phyloP scores from a whole-genome alignment of 495 filamentous ascomycete genomes.

The Penicillium bovifimosum region DNA sequence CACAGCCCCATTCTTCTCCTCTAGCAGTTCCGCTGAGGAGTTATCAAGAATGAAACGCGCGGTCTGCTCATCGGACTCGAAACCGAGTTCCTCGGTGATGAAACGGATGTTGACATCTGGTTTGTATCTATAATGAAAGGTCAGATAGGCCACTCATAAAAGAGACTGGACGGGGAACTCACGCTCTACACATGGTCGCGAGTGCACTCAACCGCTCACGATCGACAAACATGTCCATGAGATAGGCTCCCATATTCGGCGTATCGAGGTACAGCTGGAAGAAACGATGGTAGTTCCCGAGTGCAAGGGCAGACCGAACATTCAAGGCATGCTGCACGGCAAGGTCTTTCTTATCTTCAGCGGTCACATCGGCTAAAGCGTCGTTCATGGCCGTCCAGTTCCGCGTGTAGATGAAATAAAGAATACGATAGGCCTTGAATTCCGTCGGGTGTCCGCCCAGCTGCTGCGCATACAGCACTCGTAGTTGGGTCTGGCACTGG shows the following conservation, averaged over 20 bases:
- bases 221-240: slow-evolving; percentile 97
- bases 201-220: slow-evolving; percentile 89
- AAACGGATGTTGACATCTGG: slow-evolving; percentile 82
- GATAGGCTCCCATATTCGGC: slow-evolving; percentile 95
- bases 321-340: slow-evolving; percentile 88
- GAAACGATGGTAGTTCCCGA: slow-evolving; percentile 95
- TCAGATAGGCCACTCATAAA: slow-evolving; percentile 26
- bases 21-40: slow-evolving; percentile 66
- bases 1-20: slow-evolving; percentile 69
- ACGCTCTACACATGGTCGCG: slow-evolving; percentile 89
- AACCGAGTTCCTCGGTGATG: slow-evolving; percentile 91
- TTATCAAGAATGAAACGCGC: slow-evolving; percentile 81
- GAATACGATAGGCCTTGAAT: slow-evolving; percentile 99
- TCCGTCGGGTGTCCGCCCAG: slow-evolving; percentile 87
- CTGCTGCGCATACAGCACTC: slow-evolving; percentile 78
- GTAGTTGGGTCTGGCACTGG: slow-evolving; percentile 98
- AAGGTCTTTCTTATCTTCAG: slow-evolving; percentile 80
- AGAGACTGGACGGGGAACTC: slow-evolving; percentile 40
- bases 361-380: slow-evolving; percentile 93
- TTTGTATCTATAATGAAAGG: slow-evolving; percentile 66
- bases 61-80: slow-evolving; percentile 87
- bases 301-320: slow-evolving; percentile 83
- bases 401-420: slow-evolving; percentile 98
- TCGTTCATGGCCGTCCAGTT: slow-evolving; percentile 98
- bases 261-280: slow-evolving; percentile 92